phyloP scores from a whole-genome alignment of 768 basidiomycete genomes.

The Naematelia encephala region DNA sequence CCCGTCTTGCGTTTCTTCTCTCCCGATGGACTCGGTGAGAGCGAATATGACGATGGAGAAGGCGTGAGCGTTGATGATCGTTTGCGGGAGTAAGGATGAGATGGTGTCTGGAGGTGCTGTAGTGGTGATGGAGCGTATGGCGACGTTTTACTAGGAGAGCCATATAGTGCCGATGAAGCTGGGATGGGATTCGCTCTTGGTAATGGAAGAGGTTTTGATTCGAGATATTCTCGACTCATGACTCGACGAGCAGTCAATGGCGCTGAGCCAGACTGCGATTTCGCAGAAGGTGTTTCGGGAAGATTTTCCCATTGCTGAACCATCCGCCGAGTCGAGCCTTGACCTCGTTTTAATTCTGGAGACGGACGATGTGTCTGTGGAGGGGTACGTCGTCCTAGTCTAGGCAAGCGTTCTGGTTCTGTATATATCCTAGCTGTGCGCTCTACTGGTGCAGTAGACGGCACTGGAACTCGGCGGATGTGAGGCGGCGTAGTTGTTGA shows the following conservation, averaged over 20 bases:
- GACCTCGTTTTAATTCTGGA: constrained; percentile 26
- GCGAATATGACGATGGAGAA: constrained; percentile 31
- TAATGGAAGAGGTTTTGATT: constrained; percentile 37
- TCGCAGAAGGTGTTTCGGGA: constrained; percentile 5
- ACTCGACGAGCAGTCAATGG: constrained; percentile 8
- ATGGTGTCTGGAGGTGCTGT: constrained; percentile 41
- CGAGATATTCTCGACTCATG: constrained; percentile 37
- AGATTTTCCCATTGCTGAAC: constrained; percentile 42
- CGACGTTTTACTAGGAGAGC: constrained; percentile 2
- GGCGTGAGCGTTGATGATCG: constrained; percentile 23
- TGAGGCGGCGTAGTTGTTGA: constrained; percentile 17
- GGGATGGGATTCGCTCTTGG: constrained; percentile 18
- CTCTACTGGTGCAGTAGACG: constrained; percentile 26
- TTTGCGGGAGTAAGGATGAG: constrained; percentile 11
- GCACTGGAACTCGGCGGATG: constrained; percentile 21
- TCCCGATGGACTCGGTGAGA: constrained; percentile 27
- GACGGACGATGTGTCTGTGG: constrained; percentile 2
- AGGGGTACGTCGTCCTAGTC: not conserved
- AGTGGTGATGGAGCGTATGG: constrained; percentile 29
- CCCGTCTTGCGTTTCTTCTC: constrained; percentile 23
- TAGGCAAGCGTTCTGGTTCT: not conserved
- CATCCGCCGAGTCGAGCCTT: constrained; percentile 37
- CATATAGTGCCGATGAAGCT: constrained; percentile 9
- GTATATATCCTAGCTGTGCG: constrained; percentile 8
- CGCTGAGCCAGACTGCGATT: not conserved